Percentiles rank a stretch among this genome's conserved stretches.
Conservation (phyloP, 495 filamentous ascomycete species). For the Penicillium coprophilum region DNA sequence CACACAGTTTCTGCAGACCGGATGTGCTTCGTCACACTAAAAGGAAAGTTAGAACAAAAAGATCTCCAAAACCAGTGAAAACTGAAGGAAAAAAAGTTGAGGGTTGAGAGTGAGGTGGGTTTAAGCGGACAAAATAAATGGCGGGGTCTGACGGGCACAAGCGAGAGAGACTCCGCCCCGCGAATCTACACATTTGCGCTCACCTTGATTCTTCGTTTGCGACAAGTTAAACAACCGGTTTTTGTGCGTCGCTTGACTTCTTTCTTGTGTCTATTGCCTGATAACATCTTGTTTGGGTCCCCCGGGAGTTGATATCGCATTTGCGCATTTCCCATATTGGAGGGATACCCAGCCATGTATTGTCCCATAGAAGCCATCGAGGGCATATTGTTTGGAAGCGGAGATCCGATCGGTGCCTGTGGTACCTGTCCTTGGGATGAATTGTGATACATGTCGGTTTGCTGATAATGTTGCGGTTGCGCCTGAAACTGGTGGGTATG, state of each 20-base stretch:
- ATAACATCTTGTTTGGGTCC: constrained; percentile 63
- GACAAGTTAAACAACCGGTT: constrained; percentile 94
- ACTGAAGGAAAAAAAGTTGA: constrained; percentile 15
- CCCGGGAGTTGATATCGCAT: constrained; percentile 45
- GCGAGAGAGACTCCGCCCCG: constrained; percentile 44
- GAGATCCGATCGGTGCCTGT: constrained; percentile 48
- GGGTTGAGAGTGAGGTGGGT: constrained; percentile 18
- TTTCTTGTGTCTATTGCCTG: constrained; percentile 88
- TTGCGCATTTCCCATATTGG: constrained; percentile 36
- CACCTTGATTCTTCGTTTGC: constrained; percentile 98
- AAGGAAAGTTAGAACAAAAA: constrained; percentile 5
- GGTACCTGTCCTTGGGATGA: constrained; percentile 39
- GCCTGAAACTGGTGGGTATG: constrained; percentile 31
- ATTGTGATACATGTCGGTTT: constrained; percentile 40
- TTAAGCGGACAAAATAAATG: constrained; percentile 33
- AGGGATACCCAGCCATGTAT: constrained; percentile 47
- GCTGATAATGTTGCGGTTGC: constrained; percentile 36
- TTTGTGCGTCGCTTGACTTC: constrained; percentile 98
- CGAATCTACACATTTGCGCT: constrained; percentile 37
- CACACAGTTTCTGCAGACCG: constrained; percentile 92
- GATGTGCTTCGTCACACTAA: constrained; percentile 96
- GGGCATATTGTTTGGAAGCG: constrained; percentile 38
- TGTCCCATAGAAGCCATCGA: constrained; percentile 47
- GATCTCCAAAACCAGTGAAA: constrained; percentile 19
- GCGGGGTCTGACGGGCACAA: constrained; percentile 50